These are phyloP conservation scores for Pestalotiopsis sp. DNA, from an alignment of 2,329 filamentous ascomycete genomes.

Conservation along the genomic window DNA sequence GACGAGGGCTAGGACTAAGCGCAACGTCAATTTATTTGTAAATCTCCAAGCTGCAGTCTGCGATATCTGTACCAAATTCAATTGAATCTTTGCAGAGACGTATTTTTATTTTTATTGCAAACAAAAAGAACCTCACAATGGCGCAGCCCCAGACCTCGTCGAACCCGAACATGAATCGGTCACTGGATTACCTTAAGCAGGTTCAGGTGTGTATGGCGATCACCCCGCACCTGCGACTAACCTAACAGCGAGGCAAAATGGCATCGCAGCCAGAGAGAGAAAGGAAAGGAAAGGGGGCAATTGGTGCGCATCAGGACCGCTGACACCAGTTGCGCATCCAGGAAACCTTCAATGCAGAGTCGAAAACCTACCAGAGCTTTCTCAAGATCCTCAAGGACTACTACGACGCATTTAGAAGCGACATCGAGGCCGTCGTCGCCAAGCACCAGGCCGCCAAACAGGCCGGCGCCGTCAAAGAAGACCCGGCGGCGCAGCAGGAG, in stretches of 20 bases:
- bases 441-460: slow-evolving; percentile 8
- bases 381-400: slow-evolving; percentile 8
- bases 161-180: slow-evolving; percentile 10
- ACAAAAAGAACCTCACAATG: not conserved
- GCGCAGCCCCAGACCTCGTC: not conserved
- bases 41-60: not conserved
- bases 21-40: not conserved
- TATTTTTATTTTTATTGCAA: not conserved
- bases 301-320: not conserved
- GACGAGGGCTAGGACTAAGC: not conserved
- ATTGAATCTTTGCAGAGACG: too few relatives aligned
- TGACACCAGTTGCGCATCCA: not conserved
- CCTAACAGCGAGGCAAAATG: not conserved
- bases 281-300: not conserved
- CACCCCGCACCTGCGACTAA: not conserved
- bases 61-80: too few relatives aligned
- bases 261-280: not conserved
- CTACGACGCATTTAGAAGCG: slow-evolving; percentile 7
- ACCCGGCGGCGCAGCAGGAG: not conserved
- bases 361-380: slow-evolving; percentile 9
- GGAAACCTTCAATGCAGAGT: slow-evolving; percentile 6
- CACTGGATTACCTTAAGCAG: slow-evolving; percentile 10
- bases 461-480: not conserved
- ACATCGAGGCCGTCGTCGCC: slow-evolving; percentile 12
- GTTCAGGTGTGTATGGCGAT: slow-evolving; percentile 4